Conservation (phyloP, 2,329 filamentous ascomycete genomes). For the Domatiomyces catenatus region DNA sequence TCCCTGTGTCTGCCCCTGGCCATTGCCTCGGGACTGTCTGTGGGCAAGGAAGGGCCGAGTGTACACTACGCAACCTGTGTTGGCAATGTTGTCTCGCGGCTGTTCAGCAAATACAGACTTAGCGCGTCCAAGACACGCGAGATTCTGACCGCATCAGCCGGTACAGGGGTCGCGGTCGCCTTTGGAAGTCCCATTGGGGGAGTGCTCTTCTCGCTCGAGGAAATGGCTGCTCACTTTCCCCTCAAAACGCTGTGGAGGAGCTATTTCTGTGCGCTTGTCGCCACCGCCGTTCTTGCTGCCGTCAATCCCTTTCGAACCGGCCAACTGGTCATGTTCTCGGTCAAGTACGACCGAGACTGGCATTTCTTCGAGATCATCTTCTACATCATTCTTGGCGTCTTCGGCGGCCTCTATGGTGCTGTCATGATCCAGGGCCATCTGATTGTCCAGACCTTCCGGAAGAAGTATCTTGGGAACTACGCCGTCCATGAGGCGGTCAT, state of each 20-base stretch:
- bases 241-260: slow-evolving; percentile 96
- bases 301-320: slow-evolving; percentile 98
- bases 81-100: slow-evolving; percentile 83
- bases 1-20: slow-evolving; percentile 78
- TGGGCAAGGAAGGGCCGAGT: slow-evolving; percentile 93
- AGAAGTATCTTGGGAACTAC: slow-evolving; percentile 74
- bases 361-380: slow-evolving; percentile 95
- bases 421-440: slow-evolving; percentile 98
- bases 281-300: slow-evolving; percentile 76
- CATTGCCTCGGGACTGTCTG: slow-evolving; percentile 83
- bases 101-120: slow-evolving; percentile 81
- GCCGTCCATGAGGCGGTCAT: slow-evolving; percentile 75
- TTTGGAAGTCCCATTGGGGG: slow-evolving; percentile 96
- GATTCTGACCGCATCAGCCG: slow-evolving; percentile 85
- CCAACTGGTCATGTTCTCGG: slow-evolving; percentile 98
- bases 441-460: slow-evolving; percentile 76
- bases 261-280: slow-evolving; percentile 93
- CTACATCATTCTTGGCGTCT: slow-evolving; percentile 78
- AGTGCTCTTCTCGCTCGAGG: slow-evolving; percentile 89
- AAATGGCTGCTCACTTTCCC: slow-evolving; percentile 94
- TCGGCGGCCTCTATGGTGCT: slow-evolving; percentile 87
- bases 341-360: slow-evolving; percentile 89
- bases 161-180: slow-evolving; percentile 86
- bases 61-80: slow-evolving; percentile 99
- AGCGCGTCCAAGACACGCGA: slow-evolving; percentile 92